Evolutionary conservation across 495 filamentous ascomycete genomes (phyloP).

Genomic region (Hypoxylon lenormandii): DNA sequence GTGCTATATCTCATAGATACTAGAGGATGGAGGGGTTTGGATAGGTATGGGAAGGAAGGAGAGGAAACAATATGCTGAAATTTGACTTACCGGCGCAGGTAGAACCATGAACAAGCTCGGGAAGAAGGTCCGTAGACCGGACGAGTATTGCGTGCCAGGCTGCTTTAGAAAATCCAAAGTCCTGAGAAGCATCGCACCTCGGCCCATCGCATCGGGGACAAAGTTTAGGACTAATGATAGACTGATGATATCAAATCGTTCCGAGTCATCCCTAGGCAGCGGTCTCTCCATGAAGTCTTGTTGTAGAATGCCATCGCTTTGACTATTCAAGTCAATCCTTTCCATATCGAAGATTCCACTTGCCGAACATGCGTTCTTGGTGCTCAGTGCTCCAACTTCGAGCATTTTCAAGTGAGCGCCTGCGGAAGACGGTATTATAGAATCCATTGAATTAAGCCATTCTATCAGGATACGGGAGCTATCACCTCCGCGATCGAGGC

Average conservation of each 20-base stretch:
- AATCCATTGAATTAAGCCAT: slow-evolving; percentile 73
- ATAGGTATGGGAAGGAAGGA: background rate
- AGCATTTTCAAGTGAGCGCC: slow-evolving; percentile 70
- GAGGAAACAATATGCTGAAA: background rate
- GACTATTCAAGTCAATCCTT: slow-evolving; percentile 90
- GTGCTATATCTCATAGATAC: no score
- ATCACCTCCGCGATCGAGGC: slow-evolving; percentile 85
- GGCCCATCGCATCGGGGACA: slow-evolving; percentile 76
- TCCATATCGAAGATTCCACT: slow-evolving; percentile 76
- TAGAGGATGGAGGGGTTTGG: background rate
- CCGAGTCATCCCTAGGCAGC: slow-evolving; percentile 68
- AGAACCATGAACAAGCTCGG: slow-evolving; percentile 91
- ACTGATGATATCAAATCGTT: slow-evolving; percentile 87
- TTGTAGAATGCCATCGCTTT: slow-evolving; percentile 78
- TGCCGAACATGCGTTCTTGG: slow-evolving; percentile 82
- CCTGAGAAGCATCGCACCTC: slow-evolving; percentile 89
- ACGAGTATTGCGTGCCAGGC: slow-evolving; percentile 32
- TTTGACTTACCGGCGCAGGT: slow-evolving; percentile 69
- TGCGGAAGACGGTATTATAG: slow-evolving; percentile 43
- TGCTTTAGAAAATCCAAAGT: slow-evolving; percentile 73
- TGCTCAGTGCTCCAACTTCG: slow-evolving; percentile 90
- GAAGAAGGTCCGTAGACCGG: slow-evolving; percentile 57
- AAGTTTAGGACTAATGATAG: slow-evolving; percentile 97
- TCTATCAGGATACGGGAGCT: slow-evolving; percentile 85
- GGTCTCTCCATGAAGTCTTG: slow-evolving; percentile 96